Evolutionary conservation across 1,139 yeast genomes (phyloP).

Genomic region (Saccharomyces pastorianus): DNA sequence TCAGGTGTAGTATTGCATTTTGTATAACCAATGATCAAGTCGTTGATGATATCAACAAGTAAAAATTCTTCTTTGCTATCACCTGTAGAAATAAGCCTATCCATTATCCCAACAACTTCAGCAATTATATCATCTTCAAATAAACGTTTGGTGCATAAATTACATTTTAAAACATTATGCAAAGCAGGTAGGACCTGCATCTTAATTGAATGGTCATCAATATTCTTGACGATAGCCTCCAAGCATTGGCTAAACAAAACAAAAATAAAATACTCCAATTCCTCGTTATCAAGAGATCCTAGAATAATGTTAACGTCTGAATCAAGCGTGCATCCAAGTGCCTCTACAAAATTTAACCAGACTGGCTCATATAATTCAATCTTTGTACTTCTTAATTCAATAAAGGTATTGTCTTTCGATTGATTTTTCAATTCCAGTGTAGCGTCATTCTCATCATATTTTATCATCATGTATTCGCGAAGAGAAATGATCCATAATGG

Average conservation of each 20-base stretch:
- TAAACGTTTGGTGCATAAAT: conserved; percentile 50
- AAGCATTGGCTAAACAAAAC: conserved; percentile 79
- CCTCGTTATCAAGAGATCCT: conserved; percentile 39
- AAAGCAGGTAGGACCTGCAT: conserved; percentile 46
- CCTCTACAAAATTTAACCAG: conserved; percentile 77
- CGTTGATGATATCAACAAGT: conserved; percentile 50
- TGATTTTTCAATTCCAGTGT: conserved; percentile 24
- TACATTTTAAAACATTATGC: conserved; percentile 48
- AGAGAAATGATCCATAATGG: conserved; percentile 76
- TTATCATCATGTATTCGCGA: conserved; percentile 63
- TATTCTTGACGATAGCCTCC: conserved; percentile 51
- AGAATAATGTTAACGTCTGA: conserved; percentile 39
- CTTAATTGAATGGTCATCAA: conserved; percentile 22
- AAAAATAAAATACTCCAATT: conserved; percentile 67
- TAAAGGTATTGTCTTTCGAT: conserved; percentile 10
- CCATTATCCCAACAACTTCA: conserved; percentile 70
- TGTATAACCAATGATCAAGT: conserved; percentile 35
- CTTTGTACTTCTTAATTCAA: conserved; percentile 25
- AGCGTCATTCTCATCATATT: conserved; percentile 36
- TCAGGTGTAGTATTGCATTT: conserved; percentile 29
- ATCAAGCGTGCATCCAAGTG: conserved; percentile 59
- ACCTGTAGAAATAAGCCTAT: conserved; percentile 60
- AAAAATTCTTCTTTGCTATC: conserved; percentile 44
- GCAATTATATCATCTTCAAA: conserved; percentile 64
- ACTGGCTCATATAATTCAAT: conserved; percentile 55